phyloP scores from a whole-genome alignment of 192 early-diverging fungal genomes.

The Powellomyces hirtus region DNA sequence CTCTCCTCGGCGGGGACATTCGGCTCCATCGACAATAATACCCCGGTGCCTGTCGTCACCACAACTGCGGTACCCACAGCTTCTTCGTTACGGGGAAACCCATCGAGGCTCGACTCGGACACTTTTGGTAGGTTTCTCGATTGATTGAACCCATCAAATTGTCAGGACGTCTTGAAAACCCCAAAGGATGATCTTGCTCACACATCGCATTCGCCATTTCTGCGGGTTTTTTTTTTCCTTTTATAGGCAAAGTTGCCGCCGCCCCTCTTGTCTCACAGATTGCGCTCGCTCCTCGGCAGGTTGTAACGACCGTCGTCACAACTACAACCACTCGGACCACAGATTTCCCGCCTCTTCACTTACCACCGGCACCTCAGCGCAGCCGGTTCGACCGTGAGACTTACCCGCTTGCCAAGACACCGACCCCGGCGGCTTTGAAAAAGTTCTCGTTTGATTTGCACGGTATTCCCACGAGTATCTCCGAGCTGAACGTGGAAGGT shows the following conservation, averaged over 20 bases:
- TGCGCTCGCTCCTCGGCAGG: constrained; percentile 38
- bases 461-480: constrained; percentile 69
- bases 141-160: no score
- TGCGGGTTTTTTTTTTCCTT: no score
- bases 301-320: constrained; percentile 67
- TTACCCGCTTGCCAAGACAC: constrained; percentile 71
- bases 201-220: no score
- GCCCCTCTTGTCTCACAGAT: neutral
- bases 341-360: constrained; percentile 66
- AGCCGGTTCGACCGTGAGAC: constrained; percentile 57
- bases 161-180: no score
- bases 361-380: constrained; percentile 55
- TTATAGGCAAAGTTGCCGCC: neutral
- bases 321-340: constrained; percentile 74
- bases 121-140: no score
- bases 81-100: no score
- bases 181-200: no score
- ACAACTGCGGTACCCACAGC: no score
- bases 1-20: no score
- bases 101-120: no score
- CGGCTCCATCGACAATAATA: no score
- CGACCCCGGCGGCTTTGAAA: constrained; percentile 76
- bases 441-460: constrained; percentile 77
- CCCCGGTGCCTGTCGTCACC: no score
- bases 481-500: constrained; percentile 48